These are phyloP conservation scores for Euphorbia schlechtendalii DNA, from an alignment of 441 rosid species.

Conservation along the genomic window DNA sequence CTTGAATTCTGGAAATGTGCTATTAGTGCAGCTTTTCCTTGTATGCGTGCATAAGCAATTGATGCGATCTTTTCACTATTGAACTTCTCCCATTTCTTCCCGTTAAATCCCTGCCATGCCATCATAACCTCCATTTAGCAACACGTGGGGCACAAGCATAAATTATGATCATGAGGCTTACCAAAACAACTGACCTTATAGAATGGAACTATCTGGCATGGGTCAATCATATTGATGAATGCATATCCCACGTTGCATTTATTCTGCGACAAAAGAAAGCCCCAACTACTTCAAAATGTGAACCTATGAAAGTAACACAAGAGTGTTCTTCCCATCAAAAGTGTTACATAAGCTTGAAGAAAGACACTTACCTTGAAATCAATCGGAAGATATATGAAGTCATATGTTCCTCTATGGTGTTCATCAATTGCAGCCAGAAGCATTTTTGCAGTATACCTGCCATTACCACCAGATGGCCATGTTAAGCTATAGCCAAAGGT, in stretches of 20 bases:
- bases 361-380: constrained; percentile 55
- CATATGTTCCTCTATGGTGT: constrained; percentile 52
- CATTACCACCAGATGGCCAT: constrained; percentile 11
- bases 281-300: constrained; percentile 7
- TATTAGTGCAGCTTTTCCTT: constrained; percentile 63
- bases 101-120: constrained; percentile 47
- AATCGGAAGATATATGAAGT: constrained; percentile 65
- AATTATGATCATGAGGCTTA: neutral
- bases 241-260: constrained; percentile 82
- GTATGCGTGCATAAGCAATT: constrained; percentile 68
- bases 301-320: neutral
- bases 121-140: constrained; percentile 15
- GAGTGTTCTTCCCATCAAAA: neutral
- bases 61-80: constrained; percentile 73
- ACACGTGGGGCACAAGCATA: neutral
- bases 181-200: constrained; percentile 42
- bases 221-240: constrained; percentile 65
- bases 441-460: constrained; percentile 72
- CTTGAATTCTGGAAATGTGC: constrained; percentile 81
- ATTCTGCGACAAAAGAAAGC: constrained; percentile 42
- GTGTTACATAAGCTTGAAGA: neutral
- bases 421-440: constrained; percentile 68
- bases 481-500: constrained; percentile 7
- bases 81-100: constrained; percentile 83
- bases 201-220: constrained; percentile 50